Base-by-base conservation (phyloP, 2,329 filamentous ascomycete genomes). In the Dryadomyces sulphureus region DNA sequence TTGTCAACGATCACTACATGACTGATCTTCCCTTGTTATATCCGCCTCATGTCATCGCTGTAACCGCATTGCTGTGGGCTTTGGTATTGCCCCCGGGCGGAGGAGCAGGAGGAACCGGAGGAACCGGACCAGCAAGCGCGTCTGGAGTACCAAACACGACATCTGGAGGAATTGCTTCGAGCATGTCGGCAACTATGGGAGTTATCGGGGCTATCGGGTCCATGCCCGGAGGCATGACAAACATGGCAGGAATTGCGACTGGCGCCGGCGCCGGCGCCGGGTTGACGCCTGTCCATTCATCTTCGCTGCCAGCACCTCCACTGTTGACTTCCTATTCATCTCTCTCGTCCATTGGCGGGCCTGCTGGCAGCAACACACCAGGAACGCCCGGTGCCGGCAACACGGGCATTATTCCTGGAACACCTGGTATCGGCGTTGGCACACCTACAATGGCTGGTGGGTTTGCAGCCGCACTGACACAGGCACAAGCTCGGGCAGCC, bases 1-100 rank as follows among this genome's bases (percentile, higher is more conserved):
- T 94, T 50, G 81, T 94, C 59, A 95, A 94, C 63, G 89, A 95
- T 60, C 84, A 86, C 60, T 94, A 86, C 65, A 81, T 93, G 63
- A 94, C 89, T 7, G 89, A 95, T 59, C 69, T 94, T n/a, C 85
- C 86, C 2, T 69, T 95, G 14, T 71, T 93, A 0, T 83, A 88
- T 57, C 73, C 88, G 12, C 89, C 89, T n/a, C 87, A 94, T 56
- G 73, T 86, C 42, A 80, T 94, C 47, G 87, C 87, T n/a, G 75
- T 94, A 36, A 89, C 87, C 30, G 84, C 87, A 7, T 82, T 94
- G 49, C 76, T 94, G 48, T 70, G 94, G 7, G 81, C 86, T 1
- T 73, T 94, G n/a, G 83, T 92, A 5, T 74, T 94, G 34, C 78
- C 85, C 45, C 84, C 85, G 0, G 41, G 30, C 21, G 30, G 30